phyloP scores from a whole-genome alignment of 176 grass and related monocot species.

The Calamus simplicifolius region DNA sequence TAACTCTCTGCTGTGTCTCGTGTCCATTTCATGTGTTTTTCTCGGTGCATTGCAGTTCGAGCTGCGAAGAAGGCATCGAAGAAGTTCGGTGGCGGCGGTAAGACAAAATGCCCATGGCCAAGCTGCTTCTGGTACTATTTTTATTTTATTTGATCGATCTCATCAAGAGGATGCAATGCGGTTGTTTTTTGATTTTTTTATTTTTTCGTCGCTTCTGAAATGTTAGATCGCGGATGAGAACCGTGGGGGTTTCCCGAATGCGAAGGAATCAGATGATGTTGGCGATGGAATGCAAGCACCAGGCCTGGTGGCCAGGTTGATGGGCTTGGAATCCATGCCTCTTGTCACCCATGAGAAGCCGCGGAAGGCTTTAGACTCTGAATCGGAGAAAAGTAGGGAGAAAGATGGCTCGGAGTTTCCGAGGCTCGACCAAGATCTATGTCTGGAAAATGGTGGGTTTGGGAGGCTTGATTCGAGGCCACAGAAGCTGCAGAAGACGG shows the following conservation, averaged over 20 bases:
- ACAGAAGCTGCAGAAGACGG: background rate
- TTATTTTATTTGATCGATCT: background rate
- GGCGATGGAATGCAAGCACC: constrained; percentile 14
- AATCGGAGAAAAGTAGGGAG: background rate
- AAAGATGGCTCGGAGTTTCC: background rate
- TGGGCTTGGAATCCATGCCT: constrained; percentile 71
- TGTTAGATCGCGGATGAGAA: constrained; percentile 24
- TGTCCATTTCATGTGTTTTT: constrained; percentile 3
- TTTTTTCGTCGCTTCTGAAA: background rate
- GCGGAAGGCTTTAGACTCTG: background rate
- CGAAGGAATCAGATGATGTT: background rate
- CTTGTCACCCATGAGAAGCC: background rate
- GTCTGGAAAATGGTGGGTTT: background rate
- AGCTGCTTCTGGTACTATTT: constrained; percentile 23
- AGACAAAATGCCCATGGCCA: constrained; percentile 14
- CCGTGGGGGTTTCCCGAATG: constrained; percentile 18
- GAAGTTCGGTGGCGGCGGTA: background rate
- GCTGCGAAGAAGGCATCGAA: constrained; percentile 8
- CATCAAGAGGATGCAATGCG: too few species aligned
- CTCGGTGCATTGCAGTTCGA: background rate
- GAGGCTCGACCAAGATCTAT: constrained; percentile 1
- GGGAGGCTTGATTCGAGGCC: constrained; percentile 1
- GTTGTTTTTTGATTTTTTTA: too few species aligned
- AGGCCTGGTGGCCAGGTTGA: constrained; percentile 57
- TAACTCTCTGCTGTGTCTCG: constrained; percentile 25